These are phyloP conservation scores for Mucor irregularis DNA, from an alignment of 371 early-diverging fungal species.

Conservation along the genomic window DNA sequence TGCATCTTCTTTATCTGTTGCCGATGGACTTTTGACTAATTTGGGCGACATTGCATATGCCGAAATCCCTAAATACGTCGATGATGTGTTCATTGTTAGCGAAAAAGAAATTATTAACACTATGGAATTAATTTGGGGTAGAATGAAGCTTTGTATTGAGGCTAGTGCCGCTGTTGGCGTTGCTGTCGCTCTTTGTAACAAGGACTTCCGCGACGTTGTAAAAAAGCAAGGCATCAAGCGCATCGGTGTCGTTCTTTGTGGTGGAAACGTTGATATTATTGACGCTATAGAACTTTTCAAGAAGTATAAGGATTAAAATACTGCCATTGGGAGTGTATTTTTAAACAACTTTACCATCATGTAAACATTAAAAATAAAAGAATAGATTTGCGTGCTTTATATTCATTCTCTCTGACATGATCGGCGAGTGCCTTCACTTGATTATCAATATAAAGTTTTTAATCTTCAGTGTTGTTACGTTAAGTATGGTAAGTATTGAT, in stretches of 20 bases:
- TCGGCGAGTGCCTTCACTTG: too few relatives aligned
- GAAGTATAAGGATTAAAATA: background rate
- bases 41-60: conserved; percentile 49
- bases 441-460: too few relatives aligned
- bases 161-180: conserved; percentile 56
- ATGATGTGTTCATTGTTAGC: conserved; percentile 54
- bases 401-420: too few relatives aligned
- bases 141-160: conserved; percentile 57
- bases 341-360: too few relatives aligned
- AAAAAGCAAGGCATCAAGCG: conserved; percentile 16
- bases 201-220: conserved; percentile 28
- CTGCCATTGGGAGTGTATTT: too few relatives aligned
- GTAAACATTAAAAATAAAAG: too few relatives aligned
- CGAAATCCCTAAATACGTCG: conserved; percentile 43
- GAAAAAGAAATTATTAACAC: conserved; percentile 54
- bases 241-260: conserved; percentile 45
- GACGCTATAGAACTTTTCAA: conserved; percentile 24
- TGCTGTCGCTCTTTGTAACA: conserved; percentile 47
- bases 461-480: too few relatives aligned
- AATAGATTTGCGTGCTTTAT: too few relatives aligned
- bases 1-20: conserved; percentile 27
- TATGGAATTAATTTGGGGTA: conserved; percentile 51
- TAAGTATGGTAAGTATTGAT: too few relatives aligned
- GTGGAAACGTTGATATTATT: conserved; percentile 46
- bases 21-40: conserved; percentile 42